These are phyloP conservation scores for Aspergillus carlsbadensis DNA, from an alignment of 495 filamentous ascomycete genomes.

Conservation along the genomic window DNA sequence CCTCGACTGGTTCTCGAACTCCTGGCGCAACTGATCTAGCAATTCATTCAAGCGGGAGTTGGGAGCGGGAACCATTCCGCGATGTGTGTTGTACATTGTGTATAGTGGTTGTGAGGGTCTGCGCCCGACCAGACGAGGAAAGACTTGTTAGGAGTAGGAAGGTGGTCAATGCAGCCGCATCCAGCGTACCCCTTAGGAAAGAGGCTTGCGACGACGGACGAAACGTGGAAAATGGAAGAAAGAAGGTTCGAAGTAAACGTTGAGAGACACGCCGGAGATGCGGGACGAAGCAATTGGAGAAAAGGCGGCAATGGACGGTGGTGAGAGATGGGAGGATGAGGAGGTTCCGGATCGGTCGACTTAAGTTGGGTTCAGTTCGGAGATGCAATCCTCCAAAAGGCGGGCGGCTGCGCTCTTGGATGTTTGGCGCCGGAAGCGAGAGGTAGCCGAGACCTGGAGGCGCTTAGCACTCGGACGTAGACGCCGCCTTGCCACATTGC, in stretches of 20 bases:
- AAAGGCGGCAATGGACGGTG: slow-evolving; percentile 2
- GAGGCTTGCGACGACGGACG: slow-evolving; percentile 16
- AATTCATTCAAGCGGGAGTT: slow-evolving; percentile 84
- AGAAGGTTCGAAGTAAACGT: background rate
- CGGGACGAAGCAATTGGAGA: slow-evolving; percentile 1
- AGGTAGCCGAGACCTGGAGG: slow-evolving; percentile 33
- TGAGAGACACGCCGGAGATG: background rate
- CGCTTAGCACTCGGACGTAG: background rate
- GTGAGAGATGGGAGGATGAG: background rate
- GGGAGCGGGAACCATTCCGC: slow-evolving; percentile 72
- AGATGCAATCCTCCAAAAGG: slow-evolving; percentile 15
- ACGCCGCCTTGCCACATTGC: no score
- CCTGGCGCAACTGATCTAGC: slow-evolving; percentile 81
- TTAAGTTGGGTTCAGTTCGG: slow-evolving; percentile 20
- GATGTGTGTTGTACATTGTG: slow-evolving; percentile 88
- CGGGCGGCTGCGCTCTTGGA: slow-evolving; percentile 29
- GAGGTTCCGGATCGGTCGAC: slow-evolving; percentile 20
- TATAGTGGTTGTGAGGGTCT: slow-evolving; percentile 11
- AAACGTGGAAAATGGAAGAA: background rate
- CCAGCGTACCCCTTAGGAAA: slow-evolving; percentile 25
- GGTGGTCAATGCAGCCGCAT: slow-evolving; percentile 23
- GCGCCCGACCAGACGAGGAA: slow-evolving; percentile 19
- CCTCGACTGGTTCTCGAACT: slow-evolving; percentile 83
- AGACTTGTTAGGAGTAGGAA: slow-evolving; percentile 13
- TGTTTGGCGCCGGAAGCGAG: slow-evolving; percentile 41